Evolutionary conservation across 257 asterid species (phyloP).

Genomic region (Gardenia jasminoides): DNA sequence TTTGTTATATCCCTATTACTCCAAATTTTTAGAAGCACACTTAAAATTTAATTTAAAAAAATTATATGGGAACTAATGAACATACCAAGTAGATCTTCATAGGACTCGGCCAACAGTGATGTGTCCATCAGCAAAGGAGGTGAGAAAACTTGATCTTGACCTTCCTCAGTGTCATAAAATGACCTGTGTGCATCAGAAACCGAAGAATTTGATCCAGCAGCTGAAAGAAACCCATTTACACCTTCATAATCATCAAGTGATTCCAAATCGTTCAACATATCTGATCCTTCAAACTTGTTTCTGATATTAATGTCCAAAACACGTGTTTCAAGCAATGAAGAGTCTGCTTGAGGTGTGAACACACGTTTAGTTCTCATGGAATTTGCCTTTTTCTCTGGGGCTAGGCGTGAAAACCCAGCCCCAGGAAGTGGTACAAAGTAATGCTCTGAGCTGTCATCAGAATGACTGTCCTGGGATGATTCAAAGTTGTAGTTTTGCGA

Average conservation of each 20-base stretch:
- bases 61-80: conserved; percentile 8
- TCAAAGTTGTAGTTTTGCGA: conserved; percentile 54
- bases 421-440: conserved; percentile 79
- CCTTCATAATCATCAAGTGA: conserved; percentile 76
- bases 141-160: conserved; percentile 85
- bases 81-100: conserved; percentile 97
- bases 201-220: conserved; percentile 71
- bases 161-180: conserved; percentile 72
- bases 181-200: conserved; percentile 73
- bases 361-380: conserved; percentile 48
- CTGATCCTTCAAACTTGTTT: conserved; percentile 60
- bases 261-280: conserved; percentile 61
- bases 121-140: conserved; percentile 92
- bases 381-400: conserved; percentile 53
- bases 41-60: neutral
- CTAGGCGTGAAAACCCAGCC: conserved; percentile 58
- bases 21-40: neutral
- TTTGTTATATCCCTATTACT: neutral
- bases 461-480: conserved; percentile 75
- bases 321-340: conserved; percentile 51
- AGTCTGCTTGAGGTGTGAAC: conserved; percentile 59
- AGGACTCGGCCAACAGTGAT: conserved; percentile 68
- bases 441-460: conserved; percentile 90
- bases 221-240: conserved; percentile 65
- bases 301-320: conserved; percentile 44